Evolutionary conservation across 495 filamentous ascomycete genomes (phyloP), one percentile per base, ranked within the genome.

Genomic region (Penicillium verhagenii): DNA sequence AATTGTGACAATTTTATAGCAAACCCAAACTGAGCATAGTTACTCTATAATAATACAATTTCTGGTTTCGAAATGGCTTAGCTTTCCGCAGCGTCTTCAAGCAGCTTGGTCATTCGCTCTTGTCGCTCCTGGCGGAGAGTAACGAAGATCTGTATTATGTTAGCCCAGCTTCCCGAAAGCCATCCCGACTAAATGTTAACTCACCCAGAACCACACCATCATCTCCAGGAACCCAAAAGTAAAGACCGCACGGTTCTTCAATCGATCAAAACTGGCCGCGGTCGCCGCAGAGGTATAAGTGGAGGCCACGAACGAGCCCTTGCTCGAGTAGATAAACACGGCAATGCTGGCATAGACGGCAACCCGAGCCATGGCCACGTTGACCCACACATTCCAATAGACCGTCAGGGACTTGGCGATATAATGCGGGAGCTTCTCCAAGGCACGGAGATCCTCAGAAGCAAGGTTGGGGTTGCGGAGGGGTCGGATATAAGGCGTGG

Each of bases 221-320:
- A 91, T 86, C 76, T 96, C 91, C 71, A 94, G 66, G 65, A 95
- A 92, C 13, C 81, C 84, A 72, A 87, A 95, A 0, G 89, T 86
- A 63, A 96, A 95, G 10, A 94, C 84, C 6, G 93, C 78, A 23
- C 87, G 70, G 62, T 91, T 92, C 72, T 90, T 88, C 64, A 94
- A 63, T 29, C 84, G 82, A 53, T 82, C 87, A 66, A 72, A 56
- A 19, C 67, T 74, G 19, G 49, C 58, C 18, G 42, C 46, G 8
- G 52, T 59, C 44, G 57, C 67, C 58, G 52, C 64, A 51, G 50
- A 64, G 48, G 19, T 54, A 72, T 53, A 63, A 29, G 49, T 54
- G 37, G 72, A 71, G 10, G 72, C 68, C 50, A 70, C 53, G 23
- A 68, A 68, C 10, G 59, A 67, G 16, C 72, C 70, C 54, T 78